Evolutionary conservation across 2,329 filamentous ascomycete genomes (phyloP).

Genomic region (Berkeleyomyces basicola): DNA sequence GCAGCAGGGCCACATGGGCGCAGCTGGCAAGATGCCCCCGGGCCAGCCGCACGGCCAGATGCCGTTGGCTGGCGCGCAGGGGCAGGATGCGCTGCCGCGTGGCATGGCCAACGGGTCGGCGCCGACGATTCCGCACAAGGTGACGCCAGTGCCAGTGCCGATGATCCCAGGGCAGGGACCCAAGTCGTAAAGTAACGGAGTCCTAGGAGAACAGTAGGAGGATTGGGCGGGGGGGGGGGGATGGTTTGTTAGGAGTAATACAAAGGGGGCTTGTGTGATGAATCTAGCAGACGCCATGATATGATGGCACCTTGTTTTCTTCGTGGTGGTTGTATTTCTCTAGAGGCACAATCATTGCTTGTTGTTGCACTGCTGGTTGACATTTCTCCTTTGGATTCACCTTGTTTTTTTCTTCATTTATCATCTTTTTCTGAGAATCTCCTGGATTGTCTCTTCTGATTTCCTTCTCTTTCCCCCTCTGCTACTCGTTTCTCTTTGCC

Average conservation of each 20-base stretch:
- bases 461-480: neutral
- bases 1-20: neutral
- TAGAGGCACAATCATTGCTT: no score
- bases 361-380: no score
- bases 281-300: neutral
- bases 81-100: constrained; percentile 11
- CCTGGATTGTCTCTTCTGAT: neutral
- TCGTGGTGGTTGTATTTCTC: no score
- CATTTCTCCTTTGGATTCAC: no score
- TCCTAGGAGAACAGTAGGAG: neutral
- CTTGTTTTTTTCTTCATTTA: no score
- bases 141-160: constrained; percentile 29
- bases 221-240: neutral
- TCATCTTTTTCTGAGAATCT: neutral
- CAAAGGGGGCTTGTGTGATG: neutral
- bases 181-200: neutral
- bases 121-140: constrained; percentile 24
- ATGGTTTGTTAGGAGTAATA: neutral
- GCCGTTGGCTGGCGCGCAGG: neutral
- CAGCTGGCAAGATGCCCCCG: neutral
- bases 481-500: neutral
- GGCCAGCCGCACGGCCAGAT: neutral
- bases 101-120: constrained; percentile 14
- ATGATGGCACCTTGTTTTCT: neutral
- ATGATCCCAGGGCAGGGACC: constrained; percentile 21